phyloP scores from a whole-genome alignment of 176 grass and related monocot genomes.

The Carex kokanica region DNA sequence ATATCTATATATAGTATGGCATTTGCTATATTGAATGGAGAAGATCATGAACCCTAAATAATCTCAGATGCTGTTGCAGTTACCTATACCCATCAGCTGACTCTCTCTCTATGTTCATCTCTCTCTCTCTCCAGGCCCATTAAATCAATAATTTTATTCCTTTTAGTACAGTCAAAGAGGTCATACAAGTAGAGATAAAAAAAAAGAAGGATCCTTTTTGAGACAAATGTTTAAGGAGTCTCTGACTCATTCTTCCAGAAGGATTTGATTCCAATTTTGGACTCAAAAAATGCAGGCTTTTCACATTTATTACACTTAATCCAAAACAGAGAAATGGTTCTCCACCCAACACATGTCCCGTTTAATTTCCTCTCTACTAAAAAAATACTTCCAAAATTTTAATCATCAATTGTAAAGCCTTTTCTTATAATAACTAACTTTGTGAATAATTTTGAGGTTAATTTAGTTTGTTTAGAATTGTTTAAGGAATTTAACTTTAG shows the following conservation, averaged over 20 bases:
- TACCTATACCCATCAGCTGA: conserved; percentile 81
- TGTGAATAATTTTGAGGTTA: neutral
- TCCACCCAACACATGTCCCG: neutral
- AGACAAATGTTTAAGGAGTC: conserved; percentile 21
- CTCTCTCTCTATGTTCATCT: conserved; percentile 34
- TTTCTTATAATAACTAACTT: too few species aligned
- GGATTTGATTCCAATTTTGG: conserved; percentile 30
- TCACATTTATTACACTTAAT: conserved; percentile 49
- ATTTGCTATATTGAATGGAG: conserved; percentile 21
- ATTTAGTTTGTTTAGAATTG: neutral
- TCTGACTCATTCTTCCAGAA: conserved; percentile 35
- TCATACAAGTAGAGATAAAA: conserved; percentile 30
- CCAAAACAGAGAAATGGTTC: conserved; percentile 9
- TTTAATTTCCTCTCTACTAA: neutral
- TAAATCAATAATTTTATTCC: conserved; percentile 21
- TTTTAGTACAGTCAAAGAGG: conserved; percentile 40
- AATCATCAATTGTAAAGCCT: too few species aligned
- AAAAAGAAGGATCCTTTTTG: conserved; percentile 16
- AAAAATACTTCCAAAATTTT: too few species aligned
- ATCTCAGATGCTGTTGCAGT: conserved; percentile 65
- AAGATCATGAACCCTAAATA: conserved; percentile 27
- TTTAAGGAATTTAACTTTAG: neutral
- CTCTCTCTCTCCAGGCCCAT: conserved; percentile 24
- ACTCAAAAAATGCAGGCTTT: conserved; percentile 31
- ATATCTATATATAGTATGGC: neutral